A percentile compares a stretch with the other conserved stretches of the same genome.
These are phyloP conservation scores for Gossypium gossypioides DNA, from an alignment of 441 rosid genomes.

Conservation along the genomic window DNA sequence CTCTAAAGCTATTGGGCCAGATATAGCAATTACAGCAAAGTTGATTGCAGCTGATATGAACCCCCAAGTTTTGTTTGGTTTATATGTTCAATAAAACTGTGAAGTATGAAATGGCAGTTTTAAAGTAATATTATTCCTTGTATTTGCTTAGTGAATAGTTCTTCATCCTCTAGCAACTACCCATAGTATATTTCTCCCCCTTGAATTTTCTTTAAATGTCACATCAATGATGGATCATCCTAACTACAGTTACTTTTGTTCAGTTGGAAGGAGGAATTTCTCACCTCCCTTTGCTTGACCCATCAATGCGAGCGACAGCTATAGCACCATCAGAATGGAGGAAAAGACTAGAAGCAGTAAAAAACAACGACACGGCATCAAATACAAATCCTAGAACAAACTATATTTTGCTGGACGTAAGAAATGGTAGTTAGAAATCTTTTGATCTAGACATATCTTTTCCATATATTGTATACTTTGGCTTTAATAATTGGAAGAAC, in stretches of 20 bases:
- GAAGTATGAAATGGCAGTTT: background rate
- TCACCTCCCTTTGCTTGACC: slow-evolving; percentile 69
- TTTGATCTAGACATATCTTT: background rate
- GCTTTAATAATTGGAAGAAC: background rate
- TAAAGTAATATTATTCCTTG: background rate
- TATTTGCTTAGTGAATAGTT: background rate
- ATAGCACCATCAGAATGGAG: slow-evolving; percentile 77
- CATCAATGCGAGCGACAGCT: slow-evolving; percentile 63
- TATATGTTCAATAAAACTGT: background rate
- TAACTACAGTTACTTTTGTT: slow-evolving; percentile 9
- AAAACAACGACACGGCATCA: slow-evolving; percentile 23
- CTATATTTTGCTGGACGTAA: slow-evolving; percentile 60
- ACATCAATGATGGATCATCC: background rate
- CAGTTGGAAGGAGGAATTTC: slow-evolving; percentile 77
- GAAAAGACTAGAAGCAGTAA: slow-evolving; percentile 40
- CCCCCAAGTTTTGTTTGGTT: background rate
- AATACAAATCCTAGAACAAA: slow-evolving; percentile 25
- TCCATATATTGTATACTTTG: background rate
- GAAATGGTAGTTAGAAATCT: slow-evolving; percentile 55
- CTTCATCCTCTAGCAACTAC: background rate
- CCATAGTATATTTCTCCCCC: background rate
- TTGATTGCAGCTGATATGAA: background rate
- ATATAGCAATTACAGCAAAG: background rate
- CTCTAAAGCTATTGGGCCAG: too few relatives aligned
- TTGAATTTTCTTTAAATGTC: background rate